These are phyloP conservation scores for Hansenula lynferdii DNA, from an alignment of 1,139 yeast genomes.

Conservation along the genomic window DNA sequence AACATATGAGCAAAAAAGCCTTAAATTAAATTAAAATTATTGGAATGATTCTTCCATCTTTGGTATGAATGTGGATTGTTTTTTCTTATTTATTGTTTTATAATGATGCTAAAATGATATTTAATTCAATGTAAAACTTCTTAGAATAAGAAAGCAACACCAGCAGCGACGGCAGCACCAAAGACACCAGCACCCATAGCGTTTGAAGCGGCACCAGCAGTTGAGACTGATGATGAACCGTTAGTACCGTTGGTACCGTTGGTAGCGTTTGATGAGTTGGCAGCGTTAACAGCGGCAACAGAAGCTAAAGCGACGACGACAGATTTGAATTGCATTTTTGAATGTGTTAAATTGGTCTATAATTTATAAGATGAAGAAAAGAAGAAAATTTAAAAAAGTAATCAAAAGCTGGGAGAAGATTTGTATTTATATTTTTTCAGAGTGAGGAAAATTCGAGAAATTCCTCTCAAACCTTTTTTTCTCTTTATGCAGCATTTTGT, in stretches of 20 bases:
- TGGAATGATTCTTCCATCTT: too few species aligned
- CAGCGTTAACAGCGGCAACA: conserved; percentile 46
- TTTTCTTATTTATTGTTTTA: too few species aligned
- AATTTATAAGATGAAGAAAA: not conserved
- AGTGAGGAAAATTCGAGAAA: too few species aligned
- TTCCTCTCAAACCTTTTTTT: too few species aligned
- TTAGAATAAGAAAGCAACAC: conserved; percentile 65
- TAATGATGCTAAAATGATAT: too few species aligned
- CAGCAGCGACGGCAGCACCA: conserved; percentile 75
- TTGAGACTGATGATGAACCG: conserved; percentile 33
- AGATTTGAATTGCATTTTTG: conserved; percentile 57
- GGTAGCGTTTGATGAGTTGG: conserved; percentile 18
- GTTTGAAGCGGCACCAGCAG: conserved; percentile 52
- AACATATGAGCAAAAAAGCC: too few species aligned
- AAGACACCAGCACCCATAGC: conserved; percentile 56
- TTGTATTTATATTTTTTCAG: conserved; percentile 3
- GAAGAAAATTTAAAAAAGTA: not conserved
- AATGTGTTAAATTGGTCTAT: conserved; percentile 6
- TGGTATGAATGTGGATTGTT: too few species aligned
- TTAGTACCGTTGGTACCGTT: too few species aligned
- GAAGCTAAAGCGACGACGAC: conserved; percentile 44
- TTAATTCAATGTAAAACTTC: conserved; percentile 16
- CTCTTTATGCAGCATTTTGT: too few species aligned
- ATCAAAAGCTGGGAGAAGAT: not conserved
- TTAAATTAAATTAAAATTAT: too few species aligned